phyloP scores from a whole-genome alignment of 495 filamentous ascomycete genomes.

The Rhypophila decipiens region DNA sequence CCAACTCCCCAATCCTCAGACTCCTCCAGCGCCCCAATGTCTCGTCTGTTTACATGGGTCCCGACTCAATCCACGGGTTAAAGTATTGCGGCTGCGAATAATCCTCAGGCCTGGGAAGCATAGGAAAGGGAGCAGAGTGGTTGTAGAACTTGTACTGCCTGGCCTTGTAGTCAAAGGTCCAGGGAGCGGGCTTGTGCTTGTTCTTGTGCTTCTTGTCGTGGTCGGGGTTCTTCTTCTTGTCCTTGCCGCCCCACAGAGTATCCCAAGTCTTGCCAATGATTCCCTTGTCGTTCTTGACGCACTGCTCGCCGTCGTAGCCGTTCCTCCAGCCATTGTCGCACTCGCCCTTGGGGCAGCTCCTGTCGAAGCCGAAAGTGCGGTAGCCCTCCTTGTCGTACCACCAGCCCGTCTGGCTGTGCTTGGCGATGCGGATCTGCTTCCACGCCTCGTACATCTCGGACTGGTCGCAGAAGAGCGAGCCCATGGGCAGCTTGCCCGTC shows the following conservation, averaged over 20 bases:
- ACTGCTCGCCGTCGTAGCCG: constrained; percentile 8
- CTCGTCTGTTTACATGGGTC: no score
- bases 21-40: no score
- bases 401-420: constrained; percentile 13
- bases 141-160: no score
- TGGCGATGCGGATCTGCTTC: constrained; percentile 12
- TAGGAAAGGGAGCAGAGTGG: no score
- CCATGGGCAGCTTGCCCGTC: neutral
- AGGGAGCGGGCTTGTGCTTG: no score
- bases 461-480: constrained; percentile 5
- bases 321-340: constrained; percentile 17
- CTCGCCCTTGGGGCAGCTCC: constrained; percentile 7
- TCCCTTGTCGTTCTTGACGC: constrained; percentile 7
- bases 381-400: constrained; percentile 3
- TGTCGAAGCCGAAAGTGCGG: constrained; percentile 13
- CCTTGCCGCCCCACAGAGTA: constrained; percentile 2
- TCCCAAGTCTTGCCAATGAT: constrained; percentile 6
- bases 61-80: no score
- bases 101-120: no score
- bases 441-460: constrained; percentile 13
- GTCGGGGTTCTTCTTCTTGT: constrained; percentile 4
- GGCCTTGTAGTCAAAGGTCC: no score
- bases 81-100: no score
- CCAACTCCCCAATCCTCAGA: no score
- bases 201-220: no score